Percentiles rank a stretch among this genome's conserved stretches.
Conservation (phyloP, 192 early-diverging fungal species). For the Umbelopsis vinacea region DNA sequence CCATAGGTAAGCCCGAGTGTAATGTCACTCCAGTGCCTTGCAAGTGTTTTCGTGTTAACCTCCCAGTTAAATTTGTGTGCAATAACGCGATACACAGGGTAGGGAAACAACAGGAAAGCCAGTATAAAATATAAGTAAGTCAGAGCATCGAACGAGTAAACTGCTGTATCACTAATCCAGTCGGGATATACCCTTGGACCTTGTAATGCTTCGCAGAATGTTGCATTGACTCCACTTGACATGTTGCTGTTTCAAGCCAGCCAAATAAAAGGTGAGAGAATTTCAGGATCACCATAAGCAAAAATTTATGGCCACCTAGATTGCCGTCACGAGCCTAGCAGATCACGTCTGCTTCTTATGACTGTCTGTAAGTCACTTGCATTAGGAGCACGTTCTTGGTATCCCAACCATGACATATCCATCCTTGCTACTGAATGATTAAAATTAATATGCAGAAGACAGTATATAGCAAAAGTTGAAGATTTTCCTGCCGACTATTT, state of each 20-base stretch:
- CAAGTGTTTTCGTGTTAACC: constrained; percentile 61
- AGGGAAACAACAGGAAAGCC: constrained; percentile 56
- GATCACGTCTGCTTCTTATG: too few species aligned
- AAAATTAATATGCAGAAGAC: too few species aligned
- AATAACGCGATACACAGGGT: constrained; percentile 58
- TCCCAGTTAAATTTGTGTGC: constrained; percentile 71
- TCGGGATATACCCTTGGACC: background rate
- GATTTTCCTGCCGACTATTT: too few species aligned
- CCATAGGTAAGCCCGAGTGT: constrained; percentile 62
- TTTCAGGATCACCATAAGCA: too few species aligned
- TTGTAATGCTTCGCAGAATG: background rate
- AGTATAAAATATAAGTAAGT: constrained; percentile 58
- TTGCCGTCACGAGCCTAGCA: too few species aligned
- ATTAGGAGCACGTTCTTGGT: too few species aligned
- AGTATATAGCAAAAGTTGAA: too few species aligned
- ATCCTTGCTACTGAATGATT: too few species aligned
- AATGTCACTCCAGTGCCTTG: constrained; percentile 70
- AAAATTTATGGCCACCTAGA: too few species aligned
- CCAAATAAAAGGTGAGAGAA: too few species aligned
- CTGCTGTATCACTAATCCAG: constrained; percentile 29
- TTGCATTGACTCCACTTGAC: background rate
- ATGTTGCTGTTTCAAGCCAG: background rate
- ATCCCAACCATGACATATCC: too few species aligned
- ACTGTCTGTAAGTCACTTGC: too few species aligned
- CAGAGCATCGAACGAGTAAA: constrained; percentile 54